Evolutionary conservation across 2,329 filamentous ascomycete species (phyloP).

Genomic region (Raffaelea albimanens): DNA sequence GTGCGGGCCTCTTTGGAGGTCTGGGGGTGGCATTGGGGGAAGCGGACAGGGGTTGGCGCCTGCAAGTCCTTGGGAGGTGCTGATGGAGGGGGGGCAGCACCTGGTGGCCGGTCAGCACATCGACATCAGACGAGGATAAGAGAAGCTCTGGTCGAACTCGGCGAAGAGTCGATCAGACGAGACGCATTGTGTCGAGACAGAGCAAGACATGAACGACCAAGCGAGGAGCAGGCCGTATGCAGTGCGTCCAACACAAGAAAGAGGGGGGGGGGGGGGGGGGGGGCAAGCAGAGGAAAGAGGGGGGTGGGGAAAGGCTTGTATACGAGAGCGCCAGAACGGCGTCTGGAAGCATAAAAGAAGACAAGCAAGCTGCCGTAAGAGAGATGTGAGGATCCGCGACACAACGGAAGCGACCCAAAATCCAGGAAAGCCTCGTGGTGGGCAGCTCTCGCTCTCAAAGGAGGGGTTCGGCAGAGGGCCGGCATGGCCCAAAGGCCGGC

Average conservation of each 20-base stretch:
- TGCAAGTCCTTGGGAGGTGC: conserved; percentile 40
- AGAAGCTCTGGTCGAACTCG: conserved; percentile 12
- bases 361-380: neutral
- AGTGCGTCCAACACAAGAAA: too few species aligned
- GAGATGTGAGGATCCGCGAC: neutral
- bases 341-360: conserved; percentile 4
- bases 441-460: too few species aligned
- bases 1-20: conserved; percentile 9
- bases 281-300: too few species aligned
- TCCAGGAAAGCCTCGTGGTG: neutral
- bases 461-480: neutral
- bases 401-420: neutral
- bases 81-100: neutral
- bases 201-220: too few species aligned
- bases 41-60: conserved; percentile 43
- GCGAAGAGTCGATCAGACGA: neutral
- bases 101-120: neutral
- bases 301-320: neutral
- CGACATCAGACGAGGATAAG: conserved; percentile 9
- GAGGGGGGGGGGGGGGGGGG: too few species aligned
- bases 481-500: too few species aligned
- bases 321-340: conserved; percentile 4
- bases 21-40: conserved; percentile 34
- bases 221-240: too few species aligned
- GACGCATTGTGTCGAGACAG: neutral